Base-by-base conservation (phyloP, 805 yeast genomes). In the Candida lessepsii region DNA sequence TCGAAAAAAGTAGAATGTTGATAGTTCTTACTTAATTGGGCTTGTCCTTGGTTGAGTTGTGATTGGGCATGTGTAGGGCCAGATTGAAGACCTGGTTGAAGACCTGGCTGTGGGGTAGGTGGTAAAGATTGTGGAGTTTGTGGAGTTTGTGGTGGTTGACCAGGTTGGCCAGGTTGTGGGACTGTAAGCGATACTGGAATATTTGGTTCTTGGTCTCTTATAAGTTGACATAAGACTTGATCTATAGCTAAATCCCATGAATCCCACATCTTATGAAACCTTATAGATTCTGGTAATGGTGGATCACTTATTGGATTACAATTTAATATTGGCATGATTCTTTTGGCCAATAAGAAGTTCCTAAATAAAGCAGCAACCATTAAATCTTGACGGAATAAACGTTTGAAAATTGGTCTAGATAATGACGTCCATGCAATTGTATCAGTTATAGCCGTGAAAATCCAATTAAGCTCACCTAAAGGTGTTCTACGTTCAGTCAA, bases 211-310 rank as follows among this genome's bases (percentile, higher is more conserved):
- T 30, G 33, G 10, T 43, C 46, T n/a, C 75, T 75, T 38, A 84
- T 71, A 29, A 84, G 61, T 52, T 84, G 89, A 2, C 86, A 78
- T 32, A 93, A 67, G 3, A 95, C 95, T 56, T 93, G 97, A 58
- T 93, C 98, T 29, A 93, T 83, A 0, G 99, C 97, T 47, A 93
- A 70, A 56, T 93, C 98, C 98, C 99, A 93, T 0, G 96, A 83
- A 44, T 88, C 93, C 99, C 99, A 93, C 86, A 93, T 82, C 4
- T 95, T 80, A 57, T 93, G 97, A 46, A 78, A 76, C 34, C 86
- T 80, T 5, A 82, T 77, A 10, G 80, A 68, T 40, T 88, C 93
- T 0, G 99, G 98, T 27, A 93, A 66, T 8, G 86, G 88, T 1
- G 99, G 99, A 47, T 88, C 95, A 13, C 96, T 87, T 2, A 90